phyloP scores from a whole-genome alignment of 352 stramenopile species.

The Phytophthora cactorum region DNA sequence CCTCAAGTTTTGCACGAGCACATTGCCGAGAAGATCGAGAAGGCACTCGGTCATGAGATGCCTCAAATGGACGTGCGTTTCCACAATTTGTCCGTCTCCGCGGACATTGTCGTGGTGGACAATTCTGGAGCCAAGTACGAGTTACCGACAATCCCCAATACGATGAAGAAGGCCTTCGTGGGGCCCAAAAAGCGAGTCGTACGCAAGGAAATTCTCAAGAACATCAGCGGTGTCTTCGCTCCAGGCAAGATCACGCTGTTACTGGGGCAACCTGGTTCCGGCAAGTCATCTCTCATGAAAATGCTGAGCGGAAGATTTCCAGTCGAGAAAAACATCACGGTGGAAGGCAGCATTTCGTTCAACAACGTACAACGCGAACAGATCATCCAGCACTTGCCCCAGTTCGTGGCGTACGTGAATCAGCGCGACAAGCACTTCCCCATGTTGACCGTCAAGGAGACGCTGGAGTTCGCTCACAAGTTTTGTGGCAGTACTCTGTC shows the following conservation, averaged over 20 bases:
- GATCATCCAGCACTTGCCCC: neutral
- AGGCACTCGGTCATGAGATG: constrained; percentile 28
- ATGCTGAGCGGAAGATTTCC: constrained; percentile 47
- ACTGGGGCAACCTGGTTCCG: constrained; percentile 22
- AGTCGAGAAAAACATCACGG: constrained; percentile 38
- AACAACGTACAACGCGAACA: neutral
- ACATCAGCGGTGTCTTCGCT: constrained; percentile 38
- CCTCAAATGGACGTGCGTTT: neutral
- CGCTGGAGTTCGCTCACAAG: constrained; percentile 37
- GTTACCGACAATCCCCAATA: constrained; percentile 42
- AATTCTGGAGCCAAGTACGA: constrained; percentile 14
- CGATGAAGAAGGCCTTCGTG: constrained; percentile 36
- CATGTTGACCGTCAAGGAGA: constrained; percentile 38
- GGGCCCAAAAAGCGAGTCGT: constrained; percentile 33
- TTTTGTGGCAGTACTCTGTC: constrained; percentile 35
- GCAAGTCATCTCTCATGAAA: constrained; percentile 52
- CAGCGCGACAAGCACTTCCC: constrained; percentile 39
- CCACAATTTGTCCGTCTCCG: neutral
- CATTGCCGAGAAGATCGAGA: constrained; percentile 34
- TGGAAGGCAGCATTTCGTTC: constrained; percentile 22
- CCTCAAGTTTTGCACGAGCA: constrained; percentile 34
- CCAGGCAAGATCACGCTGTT: constrained; percentile 47
- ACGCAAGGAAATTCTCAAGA: constrained; percentile 44
- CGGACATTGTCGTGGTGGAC: neutral
- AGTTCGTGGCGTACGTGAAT: neutral